Base-by-base conservation (phyloP, 257 asterid genomes). In the Anisodus acutangulus region DNA sequence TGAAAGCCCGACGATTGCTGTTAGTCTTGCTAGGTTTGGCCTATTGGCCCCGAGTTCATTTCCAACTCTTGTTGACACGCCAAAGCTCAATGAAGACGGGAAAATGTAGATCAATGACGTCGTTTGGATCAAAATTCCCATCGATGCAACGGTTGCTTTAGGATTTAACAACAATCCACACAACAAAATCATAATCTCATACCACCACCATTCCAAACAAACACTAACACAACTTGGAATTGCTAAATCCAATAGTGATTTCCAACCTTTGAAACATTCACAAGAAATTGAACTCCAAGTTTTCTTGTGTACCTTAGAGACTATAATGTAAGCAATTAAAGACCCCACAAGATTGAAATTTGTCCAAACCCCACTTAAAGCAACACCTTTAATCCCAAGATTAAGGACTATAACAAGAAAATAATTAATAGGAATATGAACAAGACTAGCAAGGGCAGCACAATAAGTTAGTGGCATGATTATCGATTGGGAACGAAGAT, bases 141-240 rank as follows among this genome's bases (percentile, higher is more conserved):
- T 92, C 0, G 95, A 92, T 1, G 94, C 95, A 2, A 92, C 90
- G 31, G 92, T 88, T 35, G 93, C 90, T 26, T 88, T 87, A 19
- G 95, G 95, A 45, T 88, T 90, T 1, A 85, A 6, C 49, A 92
- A 83, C 5, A 92, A 67, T 3, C 94, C 93, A 55, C 94, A 92
- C 3, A 92, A 10, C 26, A 92, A 67, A 35, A 91, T 92, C 95
- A 92, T 91, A 69, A 92, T 86, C 62, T 92, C 95, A 45, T 92
- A 89, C 95, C 93, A 91, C 95, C 95, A 91, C 95, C 95, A 91
- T 70, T 90, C 95, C 8, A 91, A 76, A 43, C 95, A 92, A 5
- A 90, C 95, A 19, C 94, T 88, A 0, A 92, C 43, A 86, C 94
- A 92, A 85, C 93, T 89, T 1, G 95, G 94, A n/a, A 92, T 81